Base-by-base conservation (phyloP, 2,329 filamentous ascomycete species). In the Exophiala aquamarina region DNA sequence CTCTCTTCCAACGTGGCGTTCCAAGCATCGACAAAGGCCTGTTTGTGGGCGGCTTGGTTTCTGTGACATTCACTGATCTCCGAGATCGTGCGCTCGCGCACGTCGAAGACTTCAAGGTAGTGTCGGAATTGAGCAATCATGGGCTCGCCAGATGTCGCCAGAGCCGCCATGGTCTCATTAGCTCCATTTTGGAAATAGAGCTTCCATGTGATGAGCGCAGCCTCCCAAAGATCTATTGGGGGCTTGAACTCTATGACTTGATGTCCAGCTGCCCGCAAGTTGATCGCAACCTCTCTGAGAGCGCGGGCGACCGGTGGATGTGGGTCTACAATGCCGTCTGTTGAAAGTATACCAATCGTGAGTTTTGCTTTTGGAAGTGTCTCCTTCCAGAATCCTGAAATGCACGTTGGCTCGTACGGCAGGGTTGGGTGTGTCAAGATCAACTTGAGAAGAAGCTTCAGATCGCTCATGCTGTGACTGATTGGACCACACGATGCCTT, bases 141-240 rank as follows among this genome's bases (percentile, higher is more conserved):
- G 11, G 23, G 23, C 11, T 45, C 42, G 13, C 42, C 42, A 11
- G 33, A 28, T 23, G 32, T 15, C n/a, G 33, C 23, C 14, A 44
- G 42, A 18, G 19, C 42, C 18, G 18, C 42, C 19, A 14, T n/a
- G 26, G 77, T 76, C 47, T 81, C 75, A 13, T 69, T 64, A 0
- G 73, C 82, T 20, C 79, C 82, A 52, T 86, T 83, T 2, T 72
- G 64, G 63, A 79, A 86, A 60, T 83, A 84, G 1, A 81, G 57
- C 3, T 71, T 67, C 69, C 73, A 76, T 1, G 70, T 74, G 26
- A 28, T 41, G 6, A 42, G 18, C 7, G 45, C 38, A 15, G 38
- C 35, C 32, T 49, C 41, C 46, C 46, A 44, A 19, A 29, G 26
- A 44, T 49, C 33, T 4, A 44, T 28, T 19, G 46, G 46, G 6